Conservation (phyloP, 768 basidiomycete species). For the Suillus bovinus region DNA sequence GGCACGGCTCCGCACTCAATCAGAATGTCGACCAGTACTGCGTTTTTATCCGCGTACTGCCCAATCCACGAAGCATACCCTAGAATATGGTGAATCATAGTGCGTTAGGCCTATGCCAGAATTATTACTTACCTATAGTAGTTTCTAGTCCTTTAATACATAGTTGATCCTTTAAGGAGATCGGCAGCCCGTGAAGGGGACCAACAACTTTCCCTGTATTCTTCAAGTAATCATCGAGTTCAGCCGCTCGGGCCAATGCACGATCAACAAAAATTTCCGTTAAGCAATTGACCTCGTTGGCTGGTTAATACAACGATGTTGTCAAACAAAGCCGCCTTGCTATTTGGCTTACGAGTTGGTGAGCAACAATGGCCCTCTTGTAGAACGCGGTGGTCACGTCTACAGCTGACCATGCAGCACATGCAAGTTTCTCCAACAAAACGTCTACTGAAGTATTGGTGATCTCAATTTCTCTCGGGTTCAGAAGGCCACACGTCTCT, state of each 20-base stretch:
- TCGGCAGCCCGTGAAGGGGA: constrained; percentile 72
- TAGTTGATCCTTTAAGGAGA: constrained; percentile 77
- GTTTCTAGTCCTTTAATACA: constrained; percentile 68
- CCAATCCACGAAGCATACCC: constrained; percentile 78
- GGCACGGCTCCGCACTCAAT: constrained; percentile 66
- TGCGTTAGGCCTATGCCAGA: not conserved
- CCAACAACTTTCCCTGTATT: constrained; percentile 66
- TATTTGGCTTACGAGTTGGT: constrained; percentile 59
- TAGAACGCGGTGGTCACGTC: constrained; percentile 73
- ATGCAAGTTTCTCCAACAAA: constrained; percentile 55
- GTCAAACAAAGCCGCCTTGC: not conserved
- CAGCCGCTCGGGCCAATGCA: constrained; percentile 61
- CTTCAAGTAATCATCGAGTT: constrained; percentile 63
- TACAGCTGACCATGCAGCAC: constrained; percentile 58
- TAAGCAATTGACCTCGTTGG: constrained; percentile 70
- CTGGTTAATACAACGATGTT: not conserved
- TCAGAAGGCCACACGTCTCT: constrained; percentile 56
- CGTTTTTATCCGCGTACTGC: constrained; percentile 54
- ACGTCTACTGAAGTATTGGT: constrained; percentile 47
- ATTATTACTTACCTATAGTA: constrained; percentile 50
- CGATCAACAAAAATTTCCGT: constrained; percentile 80
- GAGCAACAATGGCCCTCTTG: constrained; percentile 77
- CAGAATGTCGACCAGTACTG: constrained; percentile 67
- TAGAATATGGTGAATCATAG: constrained; percentile 18
- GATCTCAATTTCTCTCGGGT: constrained; percentile 56